These are phyloP conservation scores for Colletotrichum melonis DNA, from an alignment of 2,329 filamentous ascomycete species.

Conservation along the genomic window DNA sequence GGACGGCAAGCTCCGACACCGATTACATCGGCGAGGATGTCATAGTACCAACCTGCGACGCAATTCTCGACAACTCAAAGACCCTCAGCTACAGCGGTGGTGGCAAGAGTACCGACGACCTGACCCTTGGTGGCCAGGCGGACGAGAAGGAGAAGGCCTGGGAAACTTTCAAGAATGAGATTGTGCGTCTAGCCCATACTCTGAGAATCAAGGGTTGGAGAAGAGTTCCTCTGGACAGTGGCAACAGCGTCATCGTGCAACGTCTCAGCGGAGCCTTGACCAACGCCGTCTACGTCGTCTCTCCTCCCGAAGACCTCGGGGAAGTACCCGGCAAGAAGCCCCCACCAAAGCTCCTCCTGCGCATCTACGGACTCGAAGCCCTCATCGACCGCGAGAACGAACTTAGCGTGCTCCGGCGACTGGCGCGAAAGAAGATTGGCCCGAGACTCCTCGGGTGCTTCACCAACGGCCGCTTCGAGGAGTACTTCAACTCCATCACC, in stretches of 20 bases:
- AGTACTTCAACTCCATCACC: conserved; percentile 88
- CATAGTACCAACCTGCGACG: conserved; percentile 87
- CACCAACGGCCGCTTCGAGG: conserved; percentile 93
- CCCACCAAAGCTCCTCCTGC: conserved; percentile 80
- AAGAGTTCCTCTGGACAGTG: conserved; percentile 78
- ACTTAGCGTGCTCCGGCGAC: conserved; percentile 83
- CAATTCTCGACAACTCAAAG: conserved; percentile 87
- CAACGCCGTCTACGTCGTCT: conserved; percentile 96
- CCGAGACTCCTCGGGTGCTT: conserved; percentile 93
- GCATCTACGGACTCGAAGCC: conserved; percentile 95
- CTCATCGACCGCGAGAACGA: conserved; percentile 95
- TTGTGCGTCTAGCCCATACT: conserved; percentile 89
- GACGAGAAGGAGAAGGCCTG: conserved; percentile 79
- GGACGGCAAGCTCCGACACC: conserved; percentile 80
- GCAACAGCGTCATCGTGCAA: conserved; percentile 76
- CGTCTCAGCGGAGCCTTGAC: conserved; percentile 91
- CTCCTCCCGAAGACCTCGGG: conserved; percentile 75
- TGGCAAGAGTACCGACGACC: conserved; percentile 52
- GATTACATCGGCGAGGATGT: conserved; percentile 86
- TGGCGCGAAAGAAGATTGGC: conserved; percentile 93
- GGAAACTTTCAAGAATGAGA: conserved; percentile 91
- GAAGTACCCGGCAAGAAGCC: conserved; percentile 54
- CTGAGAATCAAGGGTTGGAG: conserved; percentile 93
- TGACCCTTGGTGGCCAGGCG: conserved; percentile 54
- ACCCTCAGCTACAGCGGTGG: conserved; percentile 80